Percentiles rank a stretch among this genome's conserved stretches.
These are phyloP conservation scores for Mycena metata DNA, from an alignment of 768 basidiomycete species.

Conservation along the genomic window DNA sequence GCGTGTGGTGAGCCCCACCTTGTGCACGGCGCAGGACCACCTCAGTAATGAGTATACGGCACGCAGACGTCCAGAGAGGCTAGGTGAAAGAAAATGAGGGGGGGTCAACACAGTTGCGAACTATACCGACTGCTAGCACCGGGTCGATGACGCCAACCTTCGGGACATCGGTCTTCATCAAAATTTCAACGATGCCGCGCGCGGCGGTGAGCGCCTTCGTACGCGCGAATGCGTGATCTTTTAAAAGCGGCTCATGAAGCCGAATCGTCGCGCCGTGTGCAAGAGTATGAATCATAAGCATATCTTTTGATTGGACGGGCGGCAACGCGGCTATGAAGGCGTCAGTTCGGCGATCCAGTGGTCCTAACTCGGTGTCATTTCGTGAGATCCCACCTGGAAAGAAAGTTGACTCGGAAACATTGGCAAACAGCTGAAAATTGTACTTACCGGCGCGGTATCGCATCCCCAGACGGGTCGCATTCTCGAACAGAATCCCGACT, in stretches of 20 bases:
- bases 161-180: slow-evolving; percentile 21
- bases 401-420: no score
- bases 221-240: slow-evolving; percentile 26
- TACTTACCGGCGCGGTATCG: slow-evolving; percentile 17
- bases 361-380: slow-evolving; percentile 40
- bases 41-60: slow-evolving; percentile 14
- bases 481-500: slow-evolving; percentile 42
- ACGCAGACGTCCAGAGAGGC: slow-evolving; percentile 25
- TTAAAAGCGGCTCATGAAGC: slow-evolving; percentile 41
- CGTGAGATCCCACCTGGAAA: slow-evolving; percentile 23
- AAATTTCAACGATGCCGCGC: slow-evolving; percentile 20
- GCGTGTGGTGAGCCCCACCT: not conserved
- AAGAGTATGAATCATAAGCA: slow-evolving; percentile 45
- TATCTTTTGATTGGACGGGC: slow-evolving; percentile 23
- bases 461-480: slow-evolving; percentile 26
- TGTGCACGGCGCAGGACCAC: slow-evolving; percentile 7
- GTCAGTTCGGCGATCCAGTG: slow-evolving; percentile 38
- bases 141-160: slow-evolving; percentile 33
- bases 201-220: slow-evolving; percentile 24
- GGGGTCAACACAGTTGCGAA: no score
- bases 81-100: not conserved
- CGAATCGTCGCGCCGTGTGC: slow-evolving; percentile 45
- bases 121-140: slow-evolving; percentile 27
- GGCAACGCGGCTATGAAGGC: slow-evolving; percentile 20
- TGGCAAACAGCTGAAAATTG: not conserved